A percentile compares a stretch with the other conserved stretches of the same genome.
phyloP scores from a whole-genome alignment of 2,329 filamentous ascomycete species.

The Corinectria fuckeliana region DNA sequence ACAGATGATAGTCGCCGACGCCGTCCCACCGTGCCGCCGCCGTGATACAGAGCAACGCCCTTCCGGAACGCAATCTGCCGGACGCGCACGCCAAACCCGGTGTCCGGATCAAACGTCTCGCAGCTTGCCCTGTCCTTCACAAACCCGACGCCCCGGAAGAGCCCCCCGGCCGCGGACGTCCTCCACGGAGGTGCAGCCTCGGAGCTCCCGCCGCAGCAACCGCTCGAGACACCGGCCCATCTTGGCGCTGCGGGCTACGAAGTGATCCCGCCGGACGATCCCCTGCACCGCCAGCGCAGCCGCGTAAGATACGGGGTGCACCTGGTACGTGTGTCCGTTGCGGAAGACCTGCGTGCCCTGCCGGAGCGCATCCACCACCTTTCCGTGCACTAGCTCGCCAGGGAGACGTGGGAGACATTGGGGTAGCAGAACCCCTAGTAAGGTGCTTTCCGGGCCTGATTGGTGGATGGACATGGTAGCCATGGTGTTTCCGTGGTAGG shows the following conservation, averaged over 20 bases:
- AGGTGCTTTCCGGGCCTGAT: constrained; percentile 18
- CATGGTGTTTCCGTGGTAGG: constrained; percentile 57
- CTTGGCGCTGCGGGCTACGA: constrained; percentile 33
- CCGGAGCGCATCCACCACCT: constrained; percentile 19
- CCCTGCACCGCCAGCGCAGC: constrained; percentile 49
- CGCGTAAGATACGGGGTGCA: constrained; percentile 46
- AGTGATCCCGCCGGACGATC: constrained; percentile 44
- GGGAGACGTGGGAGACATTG: constrained; percentile 30
- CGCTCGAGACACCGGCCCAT: constrained; percentile 13
- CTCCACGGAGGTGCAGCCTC: constrained; percentile 3
- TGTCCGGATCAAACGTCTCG: constrained; percentile 41
- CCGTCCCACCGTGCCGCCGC: constrained; percentile 66
- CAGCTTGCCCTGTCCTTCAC: constrained; percentile 45
- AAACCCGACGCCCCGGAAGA: constrained; percentile 58
- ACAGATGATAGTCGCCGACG: constrained; percentile 69
- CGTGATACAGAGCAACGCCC: constrained; percentile 64
- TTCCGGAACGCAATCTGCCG: constrained; percentile 41
- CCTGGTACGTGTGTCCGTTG: constrained; percentile 64
- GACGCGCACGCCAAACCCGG: constrained; percentile 39
- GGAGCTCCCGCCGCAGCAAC: neutral
- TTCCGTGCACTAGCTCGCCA: constrained; percentile 51
- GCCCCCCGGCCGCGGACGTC: constrained; percentile 27
- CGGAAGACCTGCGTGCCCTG: constrained; percentile 46
- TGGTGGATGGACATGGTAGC: constrained; percentile 48
- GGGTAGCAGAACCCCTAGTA: constrained; percentile 24